Percentiles rank a stretch among this genome's conserved stretches.
phyloP scores from a whole-genome alignment of 2,329 filamentous ascomycete genomes.

The Stagonosporopsis vannaccii region DNA sequence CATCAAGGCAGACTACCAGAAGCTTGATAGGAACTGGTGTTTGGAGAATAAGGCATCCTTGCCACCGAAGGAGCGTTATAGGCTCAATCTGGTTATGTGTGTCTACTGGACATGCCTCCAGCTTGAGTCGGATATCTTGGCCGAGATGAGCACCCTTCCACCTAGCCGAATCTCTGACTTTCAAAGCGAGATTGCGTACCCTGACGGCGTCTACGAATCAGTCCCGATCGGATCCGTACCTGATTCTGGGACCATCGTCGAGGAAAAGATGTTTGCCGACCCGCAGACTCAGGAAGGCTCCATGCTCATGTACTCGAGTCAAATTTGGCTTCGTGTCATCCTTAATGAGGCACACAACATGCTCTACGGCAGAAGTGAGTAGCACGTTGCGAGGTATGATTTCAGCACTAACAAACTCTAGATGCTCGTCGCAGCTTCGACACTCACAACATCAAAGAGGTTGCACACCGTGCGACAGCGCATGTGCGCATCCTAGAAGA shows the following conservation, averaged over 20 bases:
- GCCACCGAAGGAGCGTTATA: slow-evolving; percentile 38
- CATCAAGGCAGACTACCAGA: slow-evolving; percentile 66
- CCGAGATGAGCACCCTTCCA: slow-evolving; percentile 74
- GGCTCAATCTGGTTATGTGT: slow-evolving; percentile 58
- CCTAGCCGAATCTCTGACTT: slow-evolving; percentile 66
- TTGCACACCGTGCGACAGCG: slow-evolving; percentile 35
- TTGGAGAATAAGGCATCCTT: slow-evolving; percentile 22
- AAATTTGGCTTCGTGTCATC: slow-evolving; percentile 65
- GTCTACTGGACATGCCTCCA: slow-evolving; percentile 95
- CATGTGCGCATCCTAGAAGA: slow-evolving; percentile 57
- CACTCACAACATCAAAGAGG: slow-evolving; percentile 39
- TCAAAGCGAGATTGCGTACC: slow-evolving; percentile 70
- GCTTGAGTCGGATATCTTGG: slow-evolving; percentile 90
- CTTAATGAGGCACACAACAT: slow-evolving; percentile 64
- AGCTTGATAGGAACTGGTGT: slow-evolving; percentile 35
- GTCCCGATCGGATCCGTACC: slow-evolving; percentile 28
- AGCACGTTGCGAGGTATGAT: neutral
- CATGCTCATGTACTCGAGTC: slow-evolving; percentile 67
- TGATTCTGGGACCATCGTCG: slow-evolving; percentile 6
- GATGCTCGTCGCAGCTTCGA: slow-evolving; percentile 45
- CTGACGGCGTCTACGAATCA: slow-evolving; percentile 62
- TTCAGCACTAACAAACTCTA: slow-evolving; percentile 41
- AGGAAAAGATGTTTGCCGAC: slow-evolving; percentile 18
- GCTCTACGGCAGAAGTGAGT: slow-evolving; percentile 56
- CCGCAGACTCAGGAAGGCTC: slow-evolving; percentile 36